phyloP scores from a whole-genome alignment of 306 rosid genomes.

The Fragaria ananassa region DNA sequence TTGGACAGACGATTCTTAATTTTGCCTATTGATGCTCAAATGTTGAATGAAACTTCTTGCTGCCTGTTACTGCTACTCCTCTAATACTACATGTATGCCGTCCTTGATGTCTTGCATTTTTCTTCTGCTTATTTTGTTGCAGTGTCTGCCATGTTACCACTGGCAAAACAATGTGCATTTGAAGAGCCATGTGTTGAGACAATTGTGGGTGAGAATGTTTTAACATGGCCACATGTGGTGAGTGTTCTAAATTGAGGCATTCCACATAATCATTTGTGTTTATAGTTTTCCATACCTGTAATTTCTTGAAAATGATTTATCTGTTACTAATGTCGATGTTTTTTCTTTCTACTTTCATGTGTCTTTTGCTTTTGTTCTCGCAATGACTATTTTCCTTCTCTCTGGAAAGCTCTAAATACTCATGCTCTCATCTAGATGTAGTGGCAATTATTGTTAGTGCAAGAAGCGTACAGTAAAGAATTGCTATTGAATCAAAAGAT shows the following conservation, averaged over 20 bases:
- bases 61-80: neutral
- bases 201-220: conserved; percentile 83
- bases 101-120: neutral
- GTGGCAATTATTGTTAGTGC: neutral
- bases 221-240: conserved; percentile 98
- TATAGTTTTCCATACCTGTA: neutral
- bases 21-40: neutral
- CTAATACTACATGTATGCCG: neutral
- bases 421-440: neutral
- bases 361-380: neutral
- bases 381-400: neutral
- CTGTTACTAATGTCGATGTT: neutral
- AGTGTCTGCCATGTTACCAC: conserved; percentile 97
- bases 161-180: conserved; percentile 97
- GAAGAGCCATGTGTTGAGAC: conserved; percentile 98
- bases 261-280: conserved; percentile 5
- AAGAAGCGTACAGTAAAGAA: neutral
- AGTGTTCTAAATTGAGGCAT: conserved; percentile 25
- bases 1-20: neutral
- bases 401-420: neutral
- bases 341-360: conserved; percentile 2
- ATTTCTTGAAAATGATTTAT: neutral
- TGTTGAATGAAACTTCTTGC: neutral
- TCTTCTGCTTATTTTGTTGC: conserved; percentile 28
- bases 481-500: neutral